A percentile compares a stretch with the other conserved stretches of the same genome.
Evolutionary conservation across 495 filamentous ascomycete genomes (phyloP).

Genomic region (Acidomyces sp.): DNA sequence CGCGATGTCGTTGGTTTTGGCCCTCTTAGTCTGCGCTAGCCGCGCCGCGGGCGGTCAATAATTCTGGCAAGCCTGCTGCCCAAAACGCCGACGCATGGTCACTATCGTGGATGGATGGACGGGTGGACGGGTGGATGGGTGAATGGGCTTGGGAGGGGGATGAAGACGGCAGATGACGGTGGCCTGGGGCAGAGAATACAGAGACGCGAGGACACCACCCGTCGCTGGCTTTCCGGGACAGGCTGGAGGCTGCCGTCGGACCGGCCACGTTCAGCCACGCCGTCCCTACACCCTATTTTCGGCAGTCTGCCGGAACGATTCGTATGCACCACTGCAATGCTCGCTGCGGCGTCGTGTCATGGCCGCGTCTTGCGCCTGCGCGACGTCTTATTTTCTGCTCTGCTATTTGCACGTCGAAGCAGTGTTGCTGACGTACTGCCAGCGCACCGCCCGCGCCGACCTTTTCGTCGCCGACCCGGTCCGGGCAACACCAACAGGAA

Average conservation of each 20-base stretch:
- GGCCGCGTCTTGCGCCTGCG: neutral
- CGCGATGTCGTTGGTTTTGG: slow-evolving; percentile 5
- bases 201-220: too few relatives aligned
- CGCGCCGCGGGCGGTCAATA: neutral
- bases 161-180: too few relatives aligned
- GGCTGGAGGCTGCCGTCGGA: too few relatives aligned
- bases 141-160: neutral
- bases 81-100: neutral
- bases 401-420: neutral
- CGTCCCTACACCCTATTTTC: neutral
- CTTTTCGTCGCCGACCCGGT: neutral
- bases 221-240: too few relatives aligned
- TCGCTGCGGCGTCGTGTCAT: neutral
- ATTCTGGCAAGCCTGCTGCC: neutral
- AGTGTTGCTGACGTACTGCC: neutral
- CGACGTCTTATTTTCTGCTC: neutral
- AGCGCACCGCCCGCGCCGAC: neutral
- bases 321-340: neutral
- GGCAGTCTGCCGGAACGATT: neutral
- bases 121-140: neutral
- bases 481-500: slow-evolving; percentile 9
- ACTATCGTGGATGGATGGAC: neutral
- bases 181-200: too few relatives aligned
- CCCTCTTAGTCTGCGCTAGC: slow-evolving; percentile 4
- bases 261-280: neutral